Evolutionary conservation across 2,329 filamentous ascomycete genomes (phyloP), one percentile per base, ranked within the genome.

Genomic region (Epichloe gansuensis): DNA sequence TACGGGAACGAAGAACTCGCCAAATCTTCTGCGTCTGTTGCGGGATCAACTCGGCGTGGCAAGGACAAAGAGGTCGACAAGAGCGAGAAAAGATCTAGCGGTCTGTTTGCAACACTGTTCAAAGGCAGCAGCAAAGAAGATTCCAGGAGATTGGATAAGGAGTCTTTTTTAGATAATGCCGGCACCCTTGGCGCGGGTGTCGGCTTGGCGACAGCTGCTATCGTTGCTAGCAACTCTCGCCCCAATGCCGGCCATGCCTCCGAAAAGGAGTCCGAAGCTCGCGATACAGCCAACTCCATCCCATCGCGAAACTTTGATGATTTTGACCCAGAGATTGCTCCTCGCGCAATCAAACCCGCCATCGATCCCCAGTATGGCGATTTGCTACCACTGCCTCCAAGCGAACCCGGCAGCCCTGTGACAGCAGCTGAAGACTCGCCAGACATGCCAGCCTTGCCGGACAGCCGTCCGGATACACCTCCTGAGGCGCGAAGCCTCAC

Each of bases 151-250:
- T 36, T 53, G 43, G 51, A 55, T 21, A 69, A 71, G 66, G 67
- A 75, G 70, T 79, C 79, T 83, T 83, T 83, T 82, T 82, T 83
- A 83, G 81, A 69, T 83, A 80, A 77, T 74, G 77, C 81, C 80
- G 80, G 72, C 76, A 83, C 75, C 75, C 73, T 77, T 79, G 80
- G 80, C 80, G 77, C 76, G 74, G 79, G 80, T 83, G 80, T 71
- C 79, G 80, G 81, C 76, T 64, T 77, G 68, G 74, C 71, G 71
- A 73, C 74, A 67, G 68, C 67, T 61, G 69, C 66, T 54, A 57
- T 68, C 57, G 63, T 66, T 61, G 65, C 68, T 60, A 63, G 67
- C 60, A 62, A 63, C 59, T 63, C 66, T 64, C 69, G 66, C 60
- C 65, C 68, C 52, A 69, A 75, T 63, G 74, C 73, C 72, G 66